A percentile compares a stretch with the other conserved stretches of the same genome.
Evolutionary conservation across 768 basidiomycete genomes (phyloP).

Genomic region (Termitomyces sp.): DNA sequence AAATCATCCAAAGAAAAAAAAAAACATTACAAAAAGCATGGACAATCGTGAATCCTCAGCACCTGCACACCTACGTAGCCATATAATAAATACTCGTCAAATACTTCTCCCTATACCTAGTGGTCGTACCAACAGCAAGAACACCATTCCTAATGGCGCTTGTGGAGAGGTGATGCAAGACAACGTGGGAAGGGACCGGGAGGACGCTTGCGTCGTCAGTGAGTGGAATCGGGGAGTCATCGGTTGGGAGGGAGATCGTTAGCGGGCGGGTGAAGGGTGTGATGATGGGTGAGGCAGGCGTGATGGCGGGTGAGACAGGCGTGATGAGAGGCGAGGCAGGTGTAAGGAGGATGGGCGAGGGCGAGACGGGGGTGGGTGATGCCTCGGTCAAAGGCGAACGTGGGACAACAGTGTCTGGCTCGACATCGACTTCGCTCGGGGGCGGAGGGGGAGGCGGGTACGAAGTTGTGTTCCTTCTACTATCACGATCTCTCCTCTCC

Average conservation of each 20-base stretch:
- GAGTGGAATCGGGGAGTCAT: slow-evolving; percentile 34
- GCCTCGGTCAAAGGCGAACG: not conserved
- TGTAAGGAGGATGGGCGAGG: not conserved
- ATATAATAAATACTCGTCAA: slow-evolving; percentile 84
- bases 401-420: not conserved
- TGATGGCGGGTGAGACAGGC: slow-evolving; percentile 10
- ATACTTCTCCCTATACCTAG: slow-evolving; percentile 88
- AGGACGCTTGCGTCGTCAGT: slow-evolving; percentile 88
- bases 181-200: slow-evolving; percentile 90
- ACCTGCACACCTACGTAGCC: slow-evolving; percentile 37
- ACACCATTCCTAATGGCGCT: slow-evolving; percentile 94
- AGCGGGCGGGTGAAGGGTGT: slow-evolving; percentile 10
- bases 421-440: slow-evolving; percentile 13
- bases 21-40: no score
- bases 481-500: slow-evolving; percentile 22
- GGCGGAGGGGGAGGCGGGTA: slow-evolving; percentile 8
- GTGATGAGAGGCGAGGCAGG: not conserved
- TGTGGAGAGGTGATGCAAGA: slow-evolving; percentile 91
- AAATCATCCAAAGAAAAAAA: no score
- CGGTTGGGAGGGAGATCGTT: slow-evolving; percentile 3
- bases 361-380: not conserved
- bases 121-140: slow-evolving; percentile 87
- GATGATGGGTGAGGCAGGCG: not conserved
- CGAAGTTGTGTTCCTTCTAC: not conserved
- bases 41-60: no score